Percentiles rank a stretch among this genome's conserved stretches.
These are phyloP conservation scores for Pythium phragmitis DNA, from an alignment of 352 stramenopile species.

Conservation along the genomic window DNA sequence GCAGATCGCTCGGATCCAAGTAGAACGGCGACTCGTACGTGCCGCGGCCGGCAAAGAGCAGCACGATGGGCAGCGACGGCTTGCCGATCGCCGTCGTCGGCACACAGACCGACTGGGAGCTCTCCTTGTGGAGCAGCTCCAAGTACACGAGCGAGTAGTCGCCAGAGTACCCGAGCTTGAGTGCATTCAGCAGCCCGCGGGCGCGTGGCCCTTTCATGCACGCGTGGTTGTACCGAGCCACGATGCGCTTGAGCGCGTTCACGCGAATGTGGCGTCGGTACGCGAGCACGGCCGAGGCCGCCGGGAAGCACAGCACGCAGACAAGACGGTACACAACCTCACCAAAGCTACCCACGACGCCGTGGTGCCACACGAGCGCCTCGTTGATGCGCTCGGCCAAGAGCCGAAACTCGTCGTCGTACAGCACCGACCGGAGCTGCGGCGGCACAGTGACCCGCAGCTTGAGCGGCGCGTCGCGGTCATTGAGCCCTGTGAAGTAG, in stretches of 20 bases:
- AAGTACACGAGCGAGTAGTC: constrained; percentile 84
- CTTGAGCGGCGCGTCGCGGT: constrained; percentile 55
- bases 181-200: constrained; percentile 63
- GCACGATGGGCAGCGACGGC: constrained; percentile 64
- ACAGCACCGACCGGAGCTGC: constrained; percentile 60
- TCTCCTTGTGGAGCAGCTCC: constrained; percentile 77
- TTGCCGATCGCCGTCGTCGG: constrained; percentile 73
- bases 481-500: constrained; percentile 69
- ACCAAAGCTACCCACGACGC: constrained; percentile 49
- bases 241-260: constrained; percentile 73
- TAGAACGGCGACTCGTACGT: constrained; percentile 83
- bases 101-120: constrained; percentile 62
- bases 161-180: constrained; percentile 75
- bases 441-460: constrained; percentile 58
- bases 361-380: constrained; percentile 49
- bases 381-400: constrained; percentile 69
- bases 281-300: constrained; percentile 58
- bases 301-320: constrained; percentile 66
- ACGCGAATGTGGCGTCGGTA: constrained; percentile 73
- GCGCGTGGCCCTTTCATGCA: constrained; percentile 80
- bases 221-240: constrained; percentile 77
- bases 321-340: constrained; percentile 63
- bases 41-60: constrained; percentile 74
- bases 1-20: constrained; percentile 75
- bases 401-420: constrained; percentile 63